A percentile compares a stretch with the other conserved stretches of the same genome.
phyloP scores from a whole-genome alignment of 2,329 filamentous ascomycete genomes.

The Colletotrichum cuscutae region DNA sequence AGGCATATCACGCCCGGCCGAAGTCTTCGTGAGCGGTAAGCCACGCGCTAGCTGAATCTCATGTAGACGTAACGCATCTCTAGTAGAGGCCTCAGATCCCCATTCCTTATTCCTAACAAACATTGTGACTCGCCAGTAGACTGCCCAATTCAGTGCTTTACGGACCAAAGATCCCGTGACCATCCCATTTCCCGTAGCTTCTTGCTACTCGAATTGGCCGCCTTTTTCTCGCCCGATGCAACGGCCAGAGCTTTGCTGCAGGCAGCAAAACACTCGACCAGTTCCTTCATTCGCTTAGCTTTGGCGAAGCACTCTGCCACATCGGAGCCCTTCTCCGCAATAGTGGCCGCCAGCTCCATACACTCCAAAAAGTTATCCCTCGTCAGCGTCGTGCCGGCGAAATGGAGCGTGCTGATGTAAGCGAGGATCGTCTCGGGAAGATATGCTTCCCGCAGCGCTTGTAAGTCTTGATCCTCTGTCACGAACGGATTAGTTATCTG shows the following conservation, averaged over 20 bases:
- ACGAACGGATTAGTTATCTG: neutral
- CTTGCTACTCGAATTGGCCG: constrained; percentile 61
- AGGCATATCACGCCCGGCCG: neutral
- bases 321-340: constrained; percentile 78
- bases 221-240: constrained; percentile 64
- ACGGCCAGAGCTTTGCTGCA: constrained; percentile 78
- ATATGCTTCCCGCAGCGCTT: constrained; percentile 77
- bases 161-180: constrained; percentile 71
- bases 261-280: constrained; percentile 80
- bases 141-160: constrained; percentile 52
- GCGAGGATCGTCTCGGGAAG: constrained; percentile 87
- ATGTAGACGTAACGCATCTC: constrained; percentile 3
- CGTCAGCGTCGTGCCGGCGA: constrained; percentile 77
- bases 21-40: constrained; percentile 1
- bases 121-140: neutral
- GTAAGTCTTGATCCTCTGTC: constrained; percentile 59
- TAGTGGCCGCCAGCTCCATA: constrained; percentile 83
- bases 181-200: constrained; percentile 71
- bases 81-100: neutral
- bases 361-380: constrained; percentile 83
- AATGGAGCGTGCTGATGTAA: constrained; percentile 84
- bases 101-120: neutral
- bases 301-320: constrained; percentile 73
- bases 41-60: neutral
- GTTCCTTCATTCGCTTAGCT: constrained; percentile 76